Evolutionary conservation across 768 basidiomycete species (phyloP), one percentile per base, ranked within the genome.

Genomic region (Leucosporidium scottii): DNA sequence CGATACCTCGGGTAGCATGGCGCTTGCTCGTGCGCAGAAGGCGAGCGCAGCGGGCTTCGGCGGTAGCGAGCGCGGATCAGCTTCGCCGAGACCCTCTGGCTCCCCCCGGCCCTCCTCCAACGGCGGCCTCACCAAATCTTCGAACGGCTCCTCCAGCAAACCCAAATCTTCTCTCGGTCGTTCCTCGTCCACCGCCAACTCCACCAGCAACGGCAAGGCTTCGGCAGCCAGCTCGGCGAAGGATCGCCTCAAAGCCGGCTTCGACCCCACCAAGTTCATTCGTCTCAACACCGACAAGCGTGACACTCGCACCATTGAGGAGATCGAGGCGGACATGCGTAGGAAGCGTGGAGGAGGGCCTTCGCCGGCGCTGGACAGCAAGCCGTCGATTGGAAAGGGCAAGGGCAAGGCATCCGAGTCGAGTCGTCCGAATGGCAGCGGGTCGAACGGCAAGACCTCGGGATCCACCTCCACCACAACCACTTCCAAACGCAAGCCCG

Each of bases 231-330:
- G 15, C 25, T 25, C 59, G n/a, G 27, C 39, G 28, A 25, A 49
- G 17, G 67, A 71, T 44, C 69, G 71, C 13, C 62, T 74, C 55
- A 70, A 69, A n/a, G 63, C 70, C 13, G 49, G 57, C 10, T 67
- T 74, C 70, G 47, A 58, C 28, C 58, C 66, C 6, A 64, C 51
- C 56, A 57, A 34, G 3, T 54, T 67, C 30, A 47, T 61, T 7
- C 65, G 61, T 30, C 62, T 75, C 44, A 68, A 70, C 65, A 62
- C 59, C 49, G 65, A 66, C n/a, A 74, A 75, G 62, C 62, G 73
- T 17, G 75, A 75, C 54, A 59, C 54, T 6, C 64, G 75, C 7
- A 75, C 75, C n/a, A 71, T 75, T 36, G 75, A 75, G 44, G 75
- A 75, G 68, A 62, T 75, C 30, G 73, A 74, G 64, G 57, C 64